Base-by-base conservation (phyloP, 1,139 yeast species). In the Geotrichum bryndzae region DNA sequence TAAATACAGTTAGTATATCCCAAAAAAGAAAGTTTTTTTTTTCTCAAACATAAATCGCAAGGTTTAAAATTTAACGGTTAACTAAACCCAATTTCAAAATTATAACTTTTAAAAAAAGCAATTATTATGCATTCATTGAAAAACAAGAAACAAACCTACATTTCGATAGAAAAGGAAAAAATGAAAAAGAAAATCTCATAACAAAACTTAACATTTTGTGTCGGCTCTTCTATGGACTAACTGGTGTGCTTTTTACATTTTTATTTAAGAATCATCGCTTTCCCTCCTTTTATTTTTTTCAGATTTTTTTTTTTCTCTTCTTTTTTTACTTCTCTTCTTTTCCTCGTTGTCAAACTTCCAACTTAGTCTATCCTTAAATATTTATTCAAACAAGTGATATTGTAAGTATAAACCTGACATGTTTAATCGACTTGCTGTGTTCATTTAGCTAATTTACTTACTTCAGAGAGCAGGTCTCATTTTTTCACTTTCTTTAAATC, bases 391-490 rank as follows among this genome's bases (percentile, higher is more conserved):
- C 51, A 27, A 13, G 23, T 35, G 41, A 38, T 29, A 23, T 31
- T 52, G 38, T 50, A 27, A 31, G 22, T 48, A 11, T 33, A 27
- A 27, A 27, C 31, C 31, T 38, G 23, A 46, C 22, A 23, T 18
- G 18, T 18, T 18, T 29, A 23, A 48, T 51, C 56, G 31, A 23
- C 31, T 35, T 27, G 18, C 29, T 33, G 18, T 45, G 57, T 58
- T 15, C 23, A 22, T 23, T n/a, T 53, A 11, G 13, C 50, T 22
- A 54, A 35, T 54, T 15, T 18, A 29, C 56, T 52, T 51, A 35
- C 53, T 27, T 35, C n/a, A 51, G 52, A 58, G 62, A 60, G 63
- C 62, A 48, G 62, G 63, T 53, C 60, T 62, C 64, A 41, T 27
- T 33, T 53, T 50, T 45, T 55, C 48, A 48, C 52, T 51, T 29